Percentiles rank a stretch among this genome's conserved stretches.
Evolutionary conservation across 768 basidiomycete genomes (phyloP).

Genomic region (Solioccasus polychromus): DNA sequence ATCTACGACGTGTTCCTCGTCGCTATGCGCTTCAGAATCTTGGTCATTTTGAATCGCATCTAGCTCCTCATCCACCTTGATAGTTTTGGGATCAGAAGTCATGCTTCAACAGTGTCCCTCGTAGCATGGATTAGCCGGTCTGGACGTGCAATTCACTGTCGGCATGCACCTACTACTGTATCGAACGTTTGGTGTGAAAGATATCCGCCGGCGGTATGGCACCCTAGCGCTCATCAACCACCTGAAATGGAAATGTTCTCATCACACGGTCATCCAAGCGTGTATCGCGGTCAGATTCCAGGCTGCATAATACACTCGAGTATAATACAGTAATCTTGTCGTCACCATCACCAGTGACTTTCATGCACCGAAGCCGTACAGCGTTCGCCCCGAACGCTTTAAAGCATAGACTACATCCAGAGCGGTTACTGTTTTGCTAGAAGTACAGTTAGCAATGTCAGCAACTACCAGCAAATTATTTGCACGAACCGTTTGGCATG

Average conservation of each 20-base stretch:
- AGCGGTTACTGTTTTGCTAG: slow-evolving; percentile 73
- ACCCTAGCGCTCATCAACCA: not conserved
- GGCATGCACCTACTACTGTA: not conserved
- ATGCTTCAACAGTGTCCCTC: slow-evolving; percentile 3
- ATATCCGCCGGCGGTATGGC: not conserved
- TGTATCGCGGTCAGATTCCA: no score
- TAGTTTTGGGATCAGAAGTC: slow-evolving; percentile 18
- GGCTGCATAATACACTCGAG: not conserved
- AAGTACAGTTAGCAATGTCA: slow-evolving; percentile 2
- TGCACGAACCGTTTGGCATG: slow-evolving; percentile 67
- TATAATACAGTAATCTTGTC: slow-evolving; percentile 9
- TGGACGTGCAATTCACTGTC: not conserved
- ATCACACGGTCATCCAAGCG: no score
- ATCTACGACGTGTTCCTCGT: slow-evolving; percentile 31
- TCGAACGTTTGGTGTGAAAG: not conserved
- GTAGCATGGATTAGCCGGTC: not conserved
- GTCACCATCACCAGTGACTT: not conserved
- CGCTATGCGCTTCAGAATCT: slow-evolving; percentile 30
- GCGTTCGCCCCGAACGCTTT: slow-evolving; percentile 70
- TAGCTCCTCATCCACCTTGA: slow-evolving; percentile 15
- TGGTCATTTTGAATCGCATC: slow-evolving; percentile 16
- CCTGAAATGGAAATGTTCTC: not conserved
- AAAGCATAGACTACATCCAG: slow-evolving; percentile 81
- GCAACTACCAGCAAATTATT: not conserved
- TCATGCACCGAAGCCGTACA: slow-evolving; percentile 78